Evolutionary conservation across 495 filamentous ascomycete genomes (phyloP).

Genomic region (Jackrogersella minutella): DNA sequence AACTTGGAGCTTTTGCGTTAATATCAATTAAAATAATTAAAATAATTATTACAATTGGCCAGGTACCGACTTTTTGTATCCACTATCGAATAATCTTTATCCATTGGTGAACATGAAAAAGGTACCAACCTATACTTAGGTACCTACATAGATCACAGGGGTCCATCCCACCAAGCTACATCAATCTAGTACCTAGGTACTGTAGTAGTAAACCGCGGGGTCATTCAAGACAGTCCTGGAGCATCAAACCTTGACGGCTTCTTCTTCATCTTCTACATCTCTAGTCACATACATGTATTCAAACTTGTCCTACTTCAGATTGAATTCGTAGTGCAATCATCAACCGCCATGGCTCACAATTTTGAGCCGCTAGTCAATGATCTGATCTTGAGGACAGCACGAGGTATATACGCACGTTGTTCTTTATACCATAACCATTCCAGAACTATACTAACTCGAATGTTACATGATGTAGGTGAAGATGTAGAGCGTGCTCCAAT

Average conservation of each 20-base stretch:
- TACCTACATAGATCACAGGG: constrained; percentile 21
- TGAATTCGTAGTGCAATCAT: too few relatives aligned
- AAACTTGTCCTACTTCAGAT: too few relatives aligned
- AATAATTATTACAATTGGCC: too few relatives aligned
- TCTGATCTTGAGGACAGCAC: constrained; percentile 83
- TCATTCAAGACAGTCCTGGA: neutral
- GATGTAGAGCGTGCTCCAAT: constrained; percentile 89
- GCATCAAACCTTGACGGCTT: neutral
- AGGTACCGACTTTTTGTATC: neutral
- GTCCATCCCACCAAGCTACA: constrained; percentile 34
- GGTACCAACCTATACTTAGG: too few relatives aligned
- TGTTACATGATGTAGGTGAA: constrained; percentile 66
- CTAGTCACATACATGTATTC: neutral
- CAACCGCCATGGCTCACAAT: constrained; percentile 60
- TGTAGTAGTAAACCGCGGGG: constrained; percentile 18
- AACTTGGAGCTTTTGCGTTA: neutral
- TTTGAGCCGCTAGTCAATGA: constrained; percentile 91
- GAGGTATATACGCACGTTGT: constrained; percentile 65
- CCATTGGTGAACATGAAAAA: too few relatives aligned
- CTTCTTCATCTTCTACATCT: neutral
- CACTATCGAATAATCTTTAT: neutral
- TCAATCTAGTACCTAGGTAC: neutral
- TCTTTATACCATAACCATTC: constrained; percentile 6
- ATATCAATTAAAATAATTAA: constrained; percentile 14
- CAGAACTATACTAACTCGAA: constrained; percentile 45